A percentile compares a stretch with the other conserved stretches of the same genome.
These are phyloP conservation scores for Sequoiadendron giganteum DNA, from an alignment of 75 land plant species.

Conservation along the genomic window DNA sequence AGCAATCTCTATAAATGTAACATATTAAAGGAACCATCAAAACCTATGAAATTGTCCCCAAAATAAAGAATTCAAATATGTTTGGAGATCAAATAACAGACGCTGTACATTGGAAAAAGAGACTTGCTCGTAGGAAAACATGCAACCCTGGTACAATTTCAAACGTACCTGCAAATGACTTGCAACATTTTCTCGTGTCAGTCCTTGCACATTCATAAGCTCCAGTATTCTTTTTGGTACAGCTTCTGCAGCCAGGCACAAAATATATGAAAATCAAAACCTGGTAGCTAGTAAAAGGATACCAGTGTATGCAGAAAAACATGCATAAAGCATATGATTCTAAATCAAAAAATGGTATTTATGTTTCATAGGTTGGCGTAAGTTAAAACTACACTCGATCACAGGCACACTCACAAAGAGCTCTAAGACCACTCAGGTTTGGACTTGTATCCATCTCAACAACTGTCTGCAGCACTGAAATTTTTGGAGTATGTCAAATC, in stretches of 20 bases:
- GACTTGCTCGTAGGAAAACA: not conserved
- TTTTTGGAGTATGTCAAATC: not conserved
- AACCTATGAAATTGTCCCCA: not conserved
- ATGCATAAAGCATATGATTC: conserved; percentile 13
- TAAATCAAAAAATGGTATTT: not conserved
- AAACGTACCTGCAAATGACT: conserved; percentile 89
- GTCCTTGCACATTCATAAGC: conserved; percentile 78
- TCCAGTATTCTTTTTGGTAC: conserved; percentile 93
- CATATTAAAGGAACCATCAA: not conserved
- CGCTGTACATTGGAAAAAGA: not conserved
- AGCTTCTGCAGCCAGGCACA: conserved; percentile 65
- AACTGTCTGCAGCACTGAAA: not conserved
- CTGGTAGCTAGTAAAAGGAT: not conserved
- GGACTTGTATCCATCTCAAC: not conserved
- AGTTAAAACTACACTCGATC: not conserved
- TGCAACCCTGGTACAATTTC: not conserved
- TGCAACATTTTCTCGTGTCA: conserved; percentile 93
- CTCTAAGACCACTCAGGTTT: not conserved
- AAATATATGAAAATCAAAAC: not conserved
- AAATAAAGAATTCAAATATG: not conserved
- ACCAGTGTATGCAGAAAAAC: not conserved
- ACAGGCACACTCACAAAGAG: not conserved
- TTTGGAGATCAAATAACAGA: not conserved
- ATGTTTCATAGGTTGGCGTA: not conserved
- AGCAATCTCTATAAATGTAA: not conserved